Conservation (phyloP, 164 flowering plant genomes). For the Akebia trifoliata region DNA sequence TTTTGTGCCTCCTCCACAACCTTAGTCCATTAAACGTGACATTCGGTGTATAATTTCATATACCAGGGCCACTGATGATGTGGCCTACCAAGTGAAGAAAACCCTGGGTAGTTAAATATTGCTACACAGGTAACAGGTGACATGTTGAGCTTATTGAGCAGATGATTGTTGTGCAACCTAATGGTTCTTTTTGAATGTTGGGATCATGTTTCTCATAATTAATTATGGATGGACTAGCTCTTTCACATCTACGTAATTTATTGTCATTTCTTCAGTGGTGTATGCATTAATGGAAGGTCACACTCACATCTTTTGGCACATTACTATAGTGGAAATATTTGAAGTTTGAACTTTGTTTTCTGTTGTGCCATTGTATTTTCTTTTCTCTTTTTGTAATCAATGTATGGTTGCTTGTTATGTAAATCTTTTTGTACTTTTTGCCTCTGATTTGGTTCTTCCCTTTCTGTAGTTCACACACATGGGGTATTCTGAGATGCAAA, state of each 20-base stretch:
- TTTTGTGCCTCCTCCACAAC: neutral
- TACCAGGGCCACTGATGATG: neutral
- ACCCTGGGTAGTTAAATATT: too few relatives aligned
- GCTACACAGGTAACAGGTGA: too few relatives aligned
- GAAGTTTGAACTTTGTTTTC: neutral
- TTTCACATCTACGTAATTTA: too few relatives aligned
- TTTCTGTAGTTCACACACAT: slow-evolving; percentile 38
- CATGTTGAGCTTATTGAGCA: too few relatives aligned
- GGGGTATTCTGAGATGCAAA: slow-evolving; percentile 53
- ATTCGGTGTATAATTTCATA: neutral
- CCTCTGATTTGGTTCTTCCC: neutral
- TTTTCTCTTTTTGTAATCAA: neutral
- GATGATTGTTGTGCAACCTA: too few relatives aligned
- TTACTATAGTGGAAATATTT: neutral
- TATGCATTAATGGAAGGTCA: too few relatives aligned
- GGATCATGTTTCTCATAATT: too few relatives aligned
- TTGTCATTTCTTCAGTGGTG: too few relatives aligned
- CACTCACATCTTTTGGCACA: too few relatives aligned
- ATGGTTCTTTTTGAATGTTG: too few relatives aligned
- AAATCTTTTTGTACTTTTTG: neutral
- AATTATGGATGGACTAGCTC: too few relatives aligned
- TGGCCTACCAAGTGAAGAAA: neutral
- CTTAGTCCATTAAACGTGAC: neutral
- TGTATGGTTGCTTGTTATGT: neutral
- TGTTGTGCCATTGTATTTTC: neutral